phyloP scores from a whole-genome alignment of 2,329 filamentous ascomycete species.

The Cercospora sojina region DNA sequence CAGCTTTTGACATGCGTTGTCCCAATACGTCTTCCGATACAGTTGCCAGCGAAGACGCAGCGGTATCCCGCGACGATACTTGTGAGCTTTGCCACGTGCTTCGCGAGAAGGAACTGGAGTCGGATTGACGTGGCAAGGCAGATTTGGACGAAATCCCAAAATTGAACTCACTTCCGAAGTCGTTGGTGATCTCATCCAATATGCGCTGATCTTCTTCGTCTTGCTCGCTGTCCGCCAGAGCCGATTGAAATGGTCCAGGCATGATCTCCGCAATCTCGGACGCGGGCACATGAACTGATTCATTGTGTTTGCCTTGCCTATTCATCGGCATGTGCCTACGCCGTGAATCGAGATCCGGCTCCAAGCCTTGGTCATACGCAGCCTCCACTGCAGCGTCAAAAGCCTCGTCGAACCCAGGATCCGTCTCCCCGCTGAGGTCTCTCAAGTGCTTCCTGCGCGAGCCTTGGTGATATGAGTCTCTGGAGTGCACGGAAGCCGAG shows the following conservation, averaged over 20 bases:
- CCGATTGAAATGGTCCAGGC: conserved; percentile 18
- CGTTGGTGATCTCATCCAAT: conserved; percentile 83
- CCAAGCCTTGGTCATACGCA: conserved; percentile 88
- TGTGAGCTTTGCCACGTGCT: conserved; percentile 76
- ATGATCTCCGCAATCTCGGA: conserved; percentile 31
- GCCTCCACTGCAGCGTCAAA: conserved; percentile 94
- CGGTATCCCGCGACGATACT: conserved; percentile 59
- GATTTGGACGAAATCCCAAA: conserved; percentile 68
- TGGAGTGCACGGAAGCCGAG: conserved; percentile 68
- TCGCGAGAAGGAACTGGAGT: conserved; percentile 75
- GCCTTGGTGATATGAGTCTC: conserved; percentile 66
- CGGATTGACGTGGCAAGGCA: conserved; percentile 72
- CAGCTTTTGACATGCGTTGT: conserved; percentile 38
- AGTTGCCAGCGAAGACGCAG: conserved; percentile 67
- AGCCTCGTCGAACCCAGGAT: conserved; percentile 90
- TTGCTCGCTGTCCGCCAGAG: conserved; percentile 17
- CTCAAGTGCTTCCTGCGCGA: conserved; percentile 69
- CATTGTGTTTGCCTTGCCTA: conserved; percentile 21
- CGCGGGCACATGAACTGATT: conserved; percentile 28
- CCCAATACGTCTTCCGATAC: conserved; percentile 63
- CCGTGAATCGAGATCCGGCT: conserved; percentile 61
- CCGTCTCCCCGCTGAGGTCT: conserved; percentile 67
- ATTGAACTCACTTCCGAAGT: conserved; percentile 75
- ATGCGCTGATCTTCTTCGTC: conserved; percentile 52
- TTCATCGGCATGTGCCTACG: conserved; percentile 31